Conservation (phyloP, 805 yeast genomes). For the Isabelozyma rhagii region DNA sequence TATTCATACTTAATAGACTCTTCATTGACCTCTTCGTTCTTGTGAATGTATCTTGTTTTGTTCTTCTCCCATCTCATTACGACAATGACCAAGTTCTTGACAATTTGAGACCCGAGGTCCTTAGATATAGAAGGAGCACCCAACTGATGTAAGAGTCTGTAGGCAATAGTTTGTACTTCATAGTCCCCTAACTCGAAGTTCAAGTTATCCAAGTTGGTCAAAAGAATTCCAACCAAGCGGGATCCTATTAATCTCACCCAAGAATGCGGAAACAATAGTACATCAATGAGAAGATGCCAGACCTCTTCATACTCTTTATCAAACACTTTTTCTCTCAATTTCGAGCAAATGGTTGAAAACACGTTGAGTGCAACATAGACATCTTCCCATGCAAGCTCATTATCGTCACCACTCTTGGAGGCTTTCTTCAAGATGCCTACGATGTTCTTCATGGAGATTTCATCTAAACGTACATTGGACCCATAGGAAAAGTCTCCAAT, state of each 20-base stretch:
- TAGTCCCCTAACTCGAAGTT: conserved; percentile 33
- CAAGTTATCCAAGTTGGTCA: conserved; percentile 38
- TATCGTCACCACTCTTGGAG: conserved; percentile 34
- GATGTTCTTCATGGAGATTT: conserved; percentile 24
- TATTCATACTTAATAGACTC: conserved; percentile 19
- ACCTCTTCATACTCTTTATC: conserved; percentile 25
- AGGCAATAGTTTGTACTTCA: conserved; percentile 65
- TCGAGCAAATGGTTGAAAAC: conserved; percentile 41
- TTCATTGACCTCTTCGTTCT: conserved; percentile 20
- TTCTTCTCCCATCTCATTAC: conserved; percentile 59
- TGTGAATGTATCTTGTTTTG: conserved; percentile 28
- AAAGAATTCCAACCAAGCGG: conserved; percentile 53
- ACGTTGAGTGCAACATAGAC: conserved; percentile 64
- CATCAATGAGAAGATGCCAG: conserved; percentile 53
- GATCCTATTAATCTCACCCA: conserved; percentile 80
- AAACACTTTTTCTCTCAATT: conserved; percentile 29
- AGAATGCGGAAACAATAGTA: conserved; percentile 79
- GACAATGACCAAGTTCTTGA: conserved; percentile 63
- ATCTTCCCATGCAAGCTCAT: conserved; percentile 68
- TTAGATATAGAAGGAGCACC: conserved; percentile 74
- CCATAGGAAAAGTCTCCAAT: conserved; percentile 46
- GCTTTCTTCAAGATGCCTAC: conserved; percentile 19
- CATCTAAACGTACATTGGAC: conserved; percentile 36
- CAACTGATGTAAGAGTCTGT: conserved; percentile 70
- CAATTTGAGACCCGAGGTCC: conserved; percentile 58